These are phyloP conservation scores for Ceratobasidium sp. DNA, from an alignment of 1,284 basidiomycete genomes.

Conservation along the genomic window DNA sequence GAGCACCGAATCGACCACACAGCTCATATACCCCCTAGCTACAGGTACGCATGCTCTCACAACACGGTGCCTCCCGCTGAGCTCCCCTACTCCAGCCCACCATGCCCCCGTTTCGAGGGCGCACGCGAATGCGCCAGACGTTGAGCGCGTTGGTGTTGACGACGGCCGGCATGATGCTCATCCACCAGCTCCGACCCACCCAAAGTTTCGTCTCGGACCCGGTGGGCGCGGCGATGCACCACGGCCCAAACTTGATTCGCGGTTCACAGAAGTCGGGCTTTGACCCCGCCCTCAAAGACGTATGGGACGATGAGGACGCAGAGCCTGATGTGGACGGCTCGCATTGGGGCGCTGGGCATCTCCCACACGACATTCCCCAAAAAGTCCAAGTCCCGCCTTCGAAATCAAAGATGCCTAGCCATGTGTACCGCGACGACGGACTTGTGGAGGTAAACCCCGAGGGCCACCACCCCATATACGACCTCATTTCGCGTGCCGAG, in stretches of 20 bases:
- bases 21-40: neutral
- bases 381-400: neutral
- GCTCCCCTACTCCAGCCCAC: neutral
- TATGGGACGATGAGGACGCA: conserved; percentile 37
- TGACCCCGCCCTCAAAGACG: conserved; percentile 19
- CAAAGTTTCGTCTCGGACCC: conserved; percentile 38
- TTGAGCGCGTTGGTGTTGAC: conserved; percentile 21
- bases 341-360: conserved; percentile 22
- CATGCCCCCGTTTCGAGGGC: conserved; percentile 22
- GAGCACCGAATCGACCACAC: too few relatives aligned
- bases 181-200: conserved; percentile 13
- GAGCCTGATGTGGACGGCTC: conserved; percentile 12
- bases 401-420: conserved; percentile 44
- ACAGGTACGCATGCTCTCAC: neutral
- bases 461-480: conserved; percentile 56
- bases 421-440: conserved; percentile 53
- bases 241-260: conserved; percentile 15
- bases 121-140: conserved; percentile 34
- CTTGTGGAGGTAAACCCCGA: conserved; percentile 52
- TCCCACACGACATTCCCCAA: neutral
- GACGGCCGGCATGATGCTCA: conserved; percentile 20
- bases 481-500: conserved; percentile 55
- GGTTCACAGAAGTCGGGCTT: neutral
- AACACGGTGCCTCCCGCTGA: neutral
- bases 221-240: conserved; percentile 33